Base-by-base conservation (phyloP, 2,329 filamentous ascomycete species). In the Dactylellina parvicollis region DNA sequence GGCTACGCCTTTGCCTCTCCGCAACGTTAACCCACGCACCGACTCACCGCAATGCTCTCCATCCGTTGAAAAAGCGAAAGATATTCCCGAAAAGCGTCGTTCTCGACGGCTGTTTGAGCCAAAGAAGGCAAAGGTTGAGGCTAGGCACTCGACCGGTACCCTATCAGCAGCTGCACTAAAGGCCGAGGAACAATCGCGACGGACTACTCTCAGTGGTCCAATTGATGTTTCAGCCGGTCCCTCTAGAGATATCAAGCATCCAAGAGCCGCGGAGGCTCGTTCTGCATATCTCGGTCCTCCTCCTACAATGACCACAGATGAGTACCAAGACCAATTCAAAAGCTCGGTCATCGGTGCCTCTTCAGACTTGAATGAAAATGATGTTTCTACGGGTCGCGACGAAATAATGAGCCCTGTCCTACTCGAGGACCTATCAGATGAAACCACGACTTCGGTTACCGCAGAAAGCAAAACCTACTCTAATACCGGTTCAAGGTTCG, bases 111-210 rank as follows among this genome's bases (percentile, higher is more conserved):
- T 18, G 5, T 55, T 55, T 20, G 47, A 32, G 14, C 9, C 16
- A 9, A 34, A 46, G 49, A 44, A 22, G n/a, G 7, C 5, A 4
- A 65, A 55, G 20, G 26, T 46, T 22, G 60, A 52, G 46, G 60
- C n/a, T 65, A 54, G 60, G 22, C 60, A 65, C 60, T 65, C 60
- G 8, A 65, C 60, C 30, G 60, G 60, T 26, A 42, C 60, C 2
- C 16, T 65, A 20, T 14, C 20, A n/a, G 32, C 1, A 16, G 16
- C 28, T 7, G 40, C 26, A 24, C 24, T 36, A 12, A 30, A 4
- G 2, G 28, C 49, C 1, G n/a, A 65, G 16, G 49, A 47, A n/a
- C 5, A 40, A 1, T 18, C 47, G 9, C 60, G 60, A 44, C 34
- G 60, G 14, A 55, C 10, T 26, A 65, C 60, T 14, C 14, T 65